Base-by-base conservation (phyloP, 176 grass and related monocot species). In the Stipa capillata region DNA sequence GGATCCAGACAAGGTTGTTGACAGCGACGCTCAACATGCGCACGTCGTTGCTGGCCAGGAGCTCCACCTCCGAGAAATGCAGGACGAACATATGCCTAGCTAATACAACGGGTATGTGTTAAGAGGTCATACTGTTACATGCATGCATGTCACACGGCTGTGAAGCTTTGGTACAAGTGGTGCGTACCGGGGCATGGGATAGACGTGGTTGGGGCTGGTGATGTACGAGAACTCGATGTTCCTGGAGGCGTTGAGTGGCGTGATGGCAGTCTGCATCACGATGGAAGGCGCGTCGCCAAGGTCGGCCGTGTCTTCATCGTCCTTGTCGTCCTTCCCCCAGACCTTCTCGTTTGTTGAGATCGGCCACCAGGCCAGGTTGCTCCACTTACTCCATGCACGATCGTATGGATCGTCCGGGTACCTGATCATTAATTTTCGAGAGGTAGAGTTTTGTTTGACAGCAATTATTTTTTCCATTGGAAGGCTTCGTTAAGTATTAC, bases 221-320 rank as follows among this genome's bases (percentile, higher is more conserved):
- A 2, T 23, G 77, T 81, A 80, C 34, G 4, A 65, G 53, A 88
- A 85, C 28, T 78, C 32, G 71, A 91, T 69, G 64, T 27, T 80
- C n/a, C 2, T 8, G 43, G 89, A 85, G 79, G 82, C 72, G 72
- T 85, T 82, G 34, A 6, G 29, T 0, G 85, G 82, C 11, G 29
- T 35, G 5, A 64, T 69, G 5, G 85, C 89, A 17, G 85, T 91
- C 77, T 85, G 81, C 81, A 91, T 82, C 2, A 88, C 89, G 15
- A 51, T 33, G 10, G 65, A 47, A 15, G 89, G 89, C 23, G 9
- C 61, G 24, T 85, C 2, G 0, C 45, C 87, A 0, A 82, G 72
- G 0, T 58, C 0, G 16, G 24, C 1, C 2, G 15, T 0, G 41
- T 39, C 62, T n/a, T n/a, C n/a, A n/a, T n/a, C n/a, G n/a, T n/a